Base-by-base conservation (phyloP, 345 rosid species). In the Eucalyptus viminalis region DNA sequence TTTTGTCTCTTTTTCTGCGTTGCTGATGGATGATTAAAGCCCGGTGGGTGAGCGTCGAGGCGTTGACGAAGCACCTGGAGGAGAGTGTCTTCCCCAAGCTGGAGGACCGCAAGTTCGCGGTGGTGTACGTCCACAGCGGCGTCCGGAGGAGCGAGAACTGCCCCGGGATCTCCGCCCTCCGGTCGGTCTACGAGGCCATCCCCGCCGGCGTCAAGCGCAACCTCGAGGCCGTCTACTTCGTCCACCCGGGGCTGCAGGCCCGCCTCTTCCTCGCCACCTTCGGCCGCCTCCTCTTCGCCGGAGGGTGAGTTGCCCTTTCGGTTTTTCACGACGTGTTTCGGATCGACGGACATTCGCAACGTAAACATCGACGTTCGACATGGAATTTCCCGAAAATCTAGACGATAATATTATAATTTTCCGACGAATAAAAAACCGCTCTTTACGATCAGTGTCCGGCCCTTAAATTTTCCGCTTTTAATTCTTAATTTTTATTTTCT, bases 231-330 rank as follows among this genome's bases (percentile, higher is more conserved):
- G 90, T 96, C 27, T 94, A 94, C 90, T 96, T 96, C 91, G 86
- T 96, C 88, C 98, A 96, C 89, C 97, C 97, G 9, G 93, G 90
- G 25, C 72, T 95, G 16, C 95, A 92, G 60, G 80, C 93, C 87
- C 90, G 97, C 67, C 92, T 96, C 90, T 94, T 96, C 88, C 93
- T 96, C 12, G 96, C 97, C 91, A 94, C 94, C 80, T 91, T 96
- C 51, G 96, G 96, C 53, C 96, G 96, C 86, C 87, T 95, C 25
- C 76, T 94, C 25, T 94, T 95, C 92, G 67, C 87, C 60, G 95
- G 95, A 90, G 94, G 95, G 96, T 95, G 89, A 92, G 92, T 24
- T 21, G 15, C 44, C 81, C 8, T 40, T 76, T 76, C 83, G 45
- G 45, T 21, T 40, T 76, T 3, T 40, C 2, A 21, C 27, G 83